Base-by-base conservation (phyloP, 768 basidiomycete species). In the Boletus reticuloceps region DNA sequence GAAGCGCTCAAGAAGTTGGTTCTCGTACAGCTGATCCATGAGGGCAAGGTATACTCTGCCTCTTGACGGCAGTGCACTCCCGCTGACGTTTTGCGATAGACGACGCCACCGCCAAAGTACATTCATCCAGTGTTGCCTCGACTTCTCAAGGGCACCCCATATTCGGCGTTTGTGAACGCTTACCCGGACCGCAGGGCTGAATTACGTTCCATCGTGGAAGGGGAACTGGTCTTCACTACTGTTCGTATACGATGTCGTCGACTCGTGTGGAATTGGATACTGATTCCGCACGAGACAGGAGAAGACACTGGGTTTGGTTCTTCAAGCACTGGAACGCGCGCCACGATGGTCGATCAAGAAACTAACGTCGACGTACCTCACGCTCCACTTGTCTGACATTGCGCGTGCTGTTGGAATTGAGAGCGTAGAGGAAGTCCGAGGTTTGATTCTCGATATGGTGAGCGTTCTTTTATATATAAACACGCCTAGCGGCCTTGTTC, bases 1-100 rank as follows among this genome's bases (percentile, higher is more conserved):
- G 93, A 94, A 65, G 93, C 93, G 0, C 74, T 88, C 63, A 95
- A 95, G 78, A 94, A 94, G 71, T 73, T 93, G 45, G 72, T 80
- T 20, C 75, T 95, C 6, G 82, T 93, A 6, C 91, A 94, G 66
- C 71, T 94, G 44, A 89, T 95, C 53, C 75, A 81, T 20, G 78
- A 82, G 50, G 94, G 94, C 17, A 84, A 86, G 79, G 89, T 88
- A 20, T 74, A 51, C 4, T 6, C 12, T 27, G 20, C 22, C 7
- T 45, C 34, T 16, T 29, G 17, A 11, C 8, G 19, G 20, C 6
- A 10, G 32, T 3, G 29, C 19, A 12, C 19, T 14, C 22, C n/a
- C 40, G 43, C 59, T 58, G 42, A 55, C 14, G 25, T 16, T 16
- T 4, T 17, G 44, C n/a, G 44, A 52, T 16, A 67, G 65, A 64